These are phyloP conservation scores for Lipomyces spencermartinsiae DNA, from an alignment of 805 yeast species.

Conservation along the genomic window DNA sequence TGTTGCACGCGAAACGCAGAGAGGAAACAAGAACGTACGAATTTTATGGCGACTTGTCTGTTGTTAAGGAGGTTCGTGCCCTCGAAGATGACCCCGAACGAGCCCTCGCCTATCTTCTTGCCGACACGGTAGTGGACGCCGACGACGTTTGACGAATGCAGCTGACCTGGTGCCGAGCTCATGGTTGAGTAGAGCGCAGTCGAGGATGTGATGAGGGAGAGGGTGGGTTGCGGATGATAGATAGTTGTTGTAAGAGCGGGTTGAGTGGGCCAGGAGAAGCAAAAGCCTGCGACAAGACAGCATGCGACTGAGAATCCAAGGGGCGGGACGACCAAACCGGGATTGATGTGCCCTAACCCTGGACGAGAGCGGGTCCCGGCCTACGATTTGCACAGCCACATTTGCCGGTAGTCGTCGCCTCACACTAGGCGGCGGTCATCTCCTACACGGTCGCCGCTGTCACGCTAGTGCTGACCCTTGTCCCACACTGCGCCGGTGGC, in stretches of 20 bases:
- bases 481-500: background rate
- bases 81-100: slow-evolving; percentile 96
- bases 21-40: slow-evolving; percentile 50
- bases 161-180: slow-evolving; percentile 38
- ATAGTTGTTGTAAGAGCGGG: background rate
- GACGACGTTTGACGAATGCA: slow-evolving; percentile 66
- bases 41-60: slow-evolving; percentile 93
- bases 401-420: background rate
- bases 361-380: background rate
- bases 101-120: slow-evolving; percentile 97
- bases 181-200: slow-evolving; percentile 21
- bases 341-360: background rate
- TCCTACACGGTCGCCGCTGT: background rate
- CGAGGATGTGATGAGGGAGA: slow-evolving; percentile 8
- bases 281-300: slow-evolving; percentile 3
- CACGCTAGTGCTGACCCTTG: too few species aligned
- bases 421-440: background rate
- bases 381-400: background rate
- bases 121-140: slow-evolving; percentile 97
- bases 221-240: background rate
- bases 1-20: background rate
- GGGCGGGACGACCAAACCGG: slow-evolving; percentile 3
- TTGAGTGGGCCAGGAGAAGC: background rate
- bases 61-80: slow-evolving; percentile 92
- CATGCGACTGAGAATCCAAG: background rate